Evolutionary conservation across 345 rosid species (phyloP).

Genomic region (Atalantia buxifolia): DNA sequence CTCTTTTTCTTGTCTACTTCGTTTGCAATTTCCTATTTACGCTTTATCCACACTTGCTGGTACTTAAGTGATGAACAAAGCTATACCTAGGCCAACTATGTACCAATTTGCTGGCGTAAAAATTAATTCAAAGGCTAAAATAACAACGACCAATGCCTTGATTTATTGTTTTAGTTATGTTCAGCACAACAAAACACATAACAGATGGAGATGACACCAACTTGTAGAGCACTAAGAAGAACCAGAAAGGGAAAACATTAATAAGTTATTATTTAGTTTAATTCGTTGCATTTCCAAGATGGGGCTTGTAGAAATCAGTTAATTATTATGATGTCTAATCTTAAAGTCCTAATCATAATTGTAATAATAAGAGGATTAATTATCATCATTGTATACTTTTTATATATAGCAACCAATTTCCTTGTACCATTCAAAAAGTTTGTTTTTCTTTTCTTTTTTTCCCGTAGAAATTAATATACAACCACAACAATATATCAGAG

Average conservation of each 20-base stretch:
- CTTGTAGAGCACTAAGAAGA: not conserved
- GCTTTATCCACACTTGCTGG: not conserved
- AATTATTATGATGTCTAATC: not conserved
- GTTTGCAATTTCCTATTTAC: not conserved
- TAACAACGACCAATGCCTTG: conserved; percentile 4
- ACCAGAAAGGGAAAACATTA: not conserved
- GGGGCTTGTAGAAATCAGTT: not conserved
- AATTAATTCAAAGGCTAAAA: not conserved
- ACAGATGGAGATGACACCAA: not conserved
- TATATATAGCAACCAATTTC: too few species aligned
- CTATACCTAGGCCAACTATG: not conserved
- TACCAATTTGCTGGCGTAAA: not conserved
- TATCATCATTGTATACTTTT: too few species aligned
- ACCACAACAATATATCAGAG: too few species aligned
- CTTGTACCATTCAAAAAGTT: too few species aligned
- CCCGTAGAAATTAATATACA: too few species aligned
- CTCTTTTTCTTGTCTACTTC: not conserved
- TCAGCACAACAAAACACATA: not conserved
- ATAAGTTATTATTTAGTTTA: not conserved
- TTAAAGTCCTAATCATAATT: not conserved
- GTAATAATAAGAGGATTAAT: not conserved
- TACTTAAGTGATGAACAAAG: not conserved
- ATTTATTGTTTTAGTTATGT: not conserved
- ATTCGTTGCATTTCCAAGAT: not conserved
- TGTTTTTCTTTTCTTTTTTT: too few species aligned